phyloP scores from a whole-genome alignment of 768 basidiomycete species.

The Boletus reticuloceps region DNA sequence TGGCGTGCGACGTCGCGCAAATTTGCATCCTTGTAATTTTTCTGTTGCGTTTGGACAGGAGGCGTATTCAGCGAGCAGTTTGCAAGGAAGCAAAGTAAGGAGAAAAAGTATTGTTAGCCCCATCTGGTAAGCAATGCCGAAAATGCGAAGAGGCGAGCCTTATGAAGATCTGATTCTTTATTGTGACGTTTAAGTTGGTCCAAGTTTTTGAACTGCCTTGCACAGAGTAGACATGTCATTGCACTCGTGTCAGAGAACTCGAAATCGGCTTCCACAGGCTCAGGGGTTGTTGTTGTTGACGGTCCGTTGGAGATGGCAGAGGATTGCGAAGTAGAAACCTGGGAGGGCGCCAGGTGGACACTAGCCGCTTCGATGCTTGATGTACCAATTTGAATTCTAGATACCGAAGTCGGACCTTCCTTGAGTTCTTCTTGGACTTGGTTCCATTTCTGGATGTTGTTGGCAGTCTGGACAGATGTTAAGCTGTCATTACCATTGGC shows the following conservation, averaged over 20 bases:
- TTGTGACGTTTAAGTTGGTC: conserved; percentile 89
- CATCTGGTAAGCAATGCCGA: conserved; percentile 18
- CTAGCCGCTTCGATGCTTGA: conserved; percentile 7
- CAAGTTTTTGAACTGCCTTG: conserved; percentile 86
- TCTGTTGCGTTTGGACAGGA: conserved; percentile 47
- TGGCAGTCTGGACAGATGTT: conserved; percentile 57
- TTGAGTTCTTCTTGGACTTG: conserved; percentile 88
- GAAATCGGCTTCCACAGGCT: conserved; percentile 58
- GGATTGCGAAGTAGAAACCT: conserved; percentile 10
- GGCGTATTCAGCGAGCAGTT: conserved; percentile 1
- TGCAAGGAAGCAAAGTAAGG: not conserved
- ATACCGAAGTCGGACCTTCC: conserved; percentile 35
- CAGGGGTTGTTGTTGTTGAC: conserved; percentile 35
- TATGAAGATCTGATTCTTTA: conserved; percentile 92
- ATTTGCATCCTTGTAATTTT: conserved; percentile 75
- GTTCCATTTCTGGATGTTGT: conserved; percentile 97
- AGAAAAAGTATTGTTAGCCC: conserved; percentile 28
- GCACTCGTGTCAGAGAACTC: conserved; percentile 78
- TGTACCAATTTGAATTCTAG: conserved; percentile 12
- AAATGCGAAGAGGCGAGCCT: conserved; percentile 58
- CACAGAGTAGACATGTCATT: conserved; percentile 85
- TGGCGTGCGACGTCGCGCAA: conserved; percentile 72
- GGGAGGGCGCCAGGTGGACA: conserved; percentile 2
- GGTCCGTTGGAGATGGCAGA: conserved; percentile 16
- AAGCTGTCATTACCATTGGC: not conserved